Conservation (phyloP, 2,329 filamentous ascomycete species). For the Microdochium trichocladiopsis region DNA sequence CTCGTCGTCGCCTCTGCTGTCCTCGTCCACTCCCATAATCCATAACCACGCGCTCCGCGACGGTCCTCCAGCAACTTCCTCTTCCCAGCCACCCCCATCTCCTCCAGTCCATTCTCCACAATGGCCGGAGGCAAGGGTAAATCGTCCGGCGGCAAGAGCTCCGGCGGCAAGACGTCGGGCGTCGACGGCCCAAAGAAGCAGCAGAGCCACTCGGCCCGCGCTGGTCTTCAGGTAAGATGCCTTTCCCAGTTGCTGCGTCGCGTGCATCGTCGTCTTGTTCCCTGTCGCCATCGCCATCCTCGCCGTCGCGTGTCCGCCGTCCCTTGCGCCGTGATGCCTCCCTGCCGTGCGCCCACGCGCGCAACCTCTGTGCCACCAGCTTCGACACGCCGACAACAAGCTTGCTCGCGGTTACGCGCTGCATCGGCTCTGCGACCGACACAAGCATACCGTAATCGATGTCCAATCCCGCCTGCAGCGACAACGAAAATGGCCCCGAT, state of each 20-base stretch:
- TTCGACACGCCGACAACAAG: not conserved
- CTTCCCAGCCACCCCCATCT: not conserved
- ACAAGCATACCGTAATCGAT: not conserved
- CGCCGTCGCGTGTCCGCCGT: not conserved
- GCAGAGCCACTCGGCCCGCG: conserved; percentile 92
- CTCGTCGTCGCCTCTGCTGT: not conserved
- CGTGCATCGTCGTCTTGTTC: conserved; percentile 12
- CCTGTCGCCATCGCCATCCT: not conserved
- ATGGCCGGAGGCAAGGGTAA: conserved; percentile 91
- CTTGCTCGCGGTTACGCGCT: not conserved
- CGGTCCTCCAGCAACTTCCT: not conserved
- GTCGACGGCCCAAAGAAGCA: conserved; percentile 73
- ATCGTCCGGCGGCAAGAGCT: conserved; percentile 67
- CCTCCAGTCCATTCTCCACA: conserved; percentile 16
- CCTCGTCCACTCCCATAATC: not conserved
- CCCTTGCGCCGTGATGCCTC: not conserved
- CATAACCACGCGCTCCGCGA: not conserved
- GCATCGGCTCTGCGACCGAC: not conserved
- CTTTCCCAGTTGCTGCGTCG: conserved; percentile 3
- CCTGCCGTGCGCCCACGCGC: not conserved
- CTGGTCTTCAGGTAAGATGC: conserved; percentile 82
- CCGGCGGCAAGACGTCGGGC: conserved; percentile 25
- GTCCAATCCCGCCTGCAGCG: too few species aligned
- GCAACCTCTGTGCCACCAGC: conserved; percentile 1
- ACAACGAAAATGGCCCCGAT: too few species aligned